phyloP scores from a whole-genome alignment of 371 early-diverging fungal species.

The Saksenaea oblongispora region DNA sequence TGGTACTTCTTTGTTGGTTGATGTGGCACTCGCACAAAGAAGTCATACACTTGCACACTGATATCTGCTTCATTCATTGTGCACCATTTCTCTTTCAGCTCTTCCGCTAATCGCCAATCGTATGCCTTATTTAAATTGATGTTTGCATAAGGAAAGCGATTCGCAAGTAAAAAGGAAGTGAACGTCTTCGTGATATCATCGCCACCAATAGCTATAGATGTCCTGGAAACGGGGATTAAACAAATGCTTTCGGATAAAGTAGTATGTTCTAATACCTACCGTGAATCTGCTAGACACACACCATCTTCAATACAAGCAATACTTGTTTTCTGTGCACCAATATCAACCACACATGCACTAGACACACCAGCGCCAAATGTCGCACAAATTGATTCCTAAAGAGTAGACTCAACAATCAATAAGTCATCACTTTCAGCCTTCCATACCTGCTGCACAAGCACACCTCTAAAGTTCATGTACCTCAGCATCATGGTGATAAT shows the following conservation, averaged over 20 bases:
- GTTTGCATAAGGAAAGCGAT: slow-evolving; percentile 76
- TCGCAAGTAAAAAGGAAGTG: slow-evolving; percentile 60
- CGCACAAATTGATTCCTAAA: slow-evolving; percentile 75
- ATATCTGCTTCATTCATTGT: slow-evolving; percentile 85
- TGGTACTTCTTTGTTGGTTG: slow-evolving; percentile 71
- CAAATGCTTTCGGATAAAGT: neutral
- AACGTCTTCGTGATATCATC: slow-evolving; percentile 85
- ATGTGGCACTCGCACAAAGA: slow-evolving; percentile 77
- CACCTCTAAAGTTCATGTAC: slow-evolving; percentile 76
- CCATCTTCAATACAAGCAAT: slow-evolving; percentile 89
- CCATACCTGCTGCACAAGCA: slow-evolving; percentile 70
- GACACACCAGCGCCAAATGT: slow-evolving; percentile 90
- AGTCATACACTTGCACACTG: slow-evolving; percentile 77
- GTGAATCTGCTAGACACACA: slow-evolving; percentile 69
- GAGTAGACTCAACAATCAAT: neutral
- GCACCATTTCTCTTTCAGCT: slow-evolving; percentile 78
- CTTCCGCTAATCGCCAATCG: slow-evolving; percentile 74
- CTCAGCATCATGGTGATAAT: slow-evolving; percentile 69
- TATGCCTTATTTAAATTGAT: slow-evolving; percentile 61
- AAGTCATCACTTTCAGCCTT: neutral
- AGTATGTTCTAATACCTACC: slow-evolving; percentile 18
- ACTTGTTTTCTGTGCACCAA: slow-evolving; percentile 88
- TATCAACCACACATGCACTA: slow-evolving; percentile 85
- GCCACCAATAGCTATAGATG: slow-evolving; percentile 66
- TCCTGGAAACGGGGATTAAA: slow-evolving; percentile 10